phyloP scores from a whole-genome alignment of 805 yeast species.

The Helenozyma baotianmanensis region DNA sequence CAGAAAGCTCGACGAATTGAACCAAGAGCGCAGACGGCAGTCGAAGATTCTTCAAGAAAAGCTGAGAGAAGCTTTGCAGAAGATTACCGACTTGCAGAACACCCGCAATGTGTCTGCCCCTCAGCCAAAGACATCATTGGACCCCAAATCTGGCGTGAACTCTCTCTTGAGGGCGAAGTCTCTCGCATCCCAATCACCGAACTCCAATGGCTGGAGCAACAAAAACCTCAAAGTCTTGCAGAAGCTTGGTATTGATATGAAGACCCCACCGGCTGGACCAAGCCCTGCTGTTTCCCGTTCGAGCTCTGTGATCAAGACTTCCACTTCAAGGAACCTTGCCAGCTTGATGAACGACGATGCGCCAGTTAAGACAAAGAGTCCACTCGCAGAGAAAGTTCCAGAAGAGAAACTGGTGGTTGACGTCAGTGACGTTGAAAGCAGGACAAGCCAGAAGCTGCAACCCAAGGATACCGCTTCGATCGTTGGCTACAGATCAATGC shows the following conservation, averaged over 20 bases:
- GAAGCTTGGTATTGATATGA: slow-evolving; percentile 33
- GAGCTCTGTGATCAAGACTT: slow-evolving; percentile 27
- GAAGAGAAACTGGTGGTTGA: not conserved
- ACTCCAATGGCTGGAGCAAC: slow-evolving; percentile 11
- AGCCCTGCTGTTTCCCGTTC: slow-evolving; percentile 15
- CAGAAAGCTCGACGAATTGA: slow-evolving; percentile 1
- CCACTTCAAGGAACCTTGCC: slow-evolving; percentile 31
- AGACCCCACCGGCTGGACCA: slow-evolving; percentile 11
- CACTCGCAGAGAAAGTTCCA: slow-evolving; percentile 1
- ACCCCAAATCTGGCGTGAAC: slow-evolving; percentile 28
- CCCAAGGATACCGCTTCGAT: not conserved
- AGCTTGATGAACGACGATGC: slow-evolving; percentile 11
- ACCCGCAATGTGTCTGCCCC: slow-evolving; percentile 12
- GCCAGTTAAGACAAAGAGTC: slow-evolving; percentile 4
- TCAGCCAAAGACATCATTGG: slow-evolving; percentile 24
- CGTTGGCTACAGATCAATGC: slow-evolving; percentile 18
- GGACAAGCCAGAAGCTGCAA: not conserved
- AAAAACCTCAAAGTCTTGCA: slow-evolving; percentile 32
- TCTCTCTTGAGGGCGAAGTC: slow-evolving; percentile 36
- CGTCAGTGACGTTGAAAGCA: not conserved
- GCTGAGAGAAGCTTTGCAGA: slow-evolving; percentile 28
- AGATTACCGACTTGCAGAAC: slow-evolving; percentile 13
- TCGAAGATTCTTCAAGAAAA: slow-evolving; percentile 20
- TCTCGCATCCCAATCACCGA: slow-evolving; percentile 24
- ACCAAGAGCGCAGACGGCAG: slow-evolving; percentile 19